Conservation (phyloP, 305 asterid species). For the Rubia peregrina region DNA sequence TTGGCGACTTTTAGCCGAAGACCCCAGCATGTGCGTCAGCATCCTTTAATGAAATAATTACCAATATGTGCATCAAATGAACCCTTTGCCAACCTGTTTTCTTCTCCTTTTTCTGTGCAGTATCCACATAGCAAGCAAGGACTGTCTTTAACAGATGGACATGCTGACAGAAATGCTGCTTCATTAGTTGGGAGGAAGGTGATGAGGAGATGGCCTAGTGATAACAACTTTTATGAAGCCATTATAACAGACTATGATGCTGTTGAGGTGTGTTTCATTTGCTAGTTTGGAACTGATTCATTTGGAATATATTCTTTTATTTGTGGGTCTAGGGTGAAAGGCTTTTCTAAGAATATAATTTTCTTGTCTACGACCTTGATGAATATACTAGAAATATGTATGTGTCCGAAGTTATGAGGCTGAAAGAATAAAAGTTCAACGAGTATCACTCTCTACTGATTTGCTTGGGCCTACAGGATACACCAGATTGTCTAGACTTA, state of each 20-base stretch:
- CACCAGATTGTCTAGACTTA: not conserved
- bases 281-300: not conserved
- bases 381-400: not conserved
- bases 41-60: conserved; percentile 10
- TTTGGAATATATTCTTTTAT: conserved; percentile 5
- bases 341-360: not conserved
- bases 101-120: conserved; percentile 42
- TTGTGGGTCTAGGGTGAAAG: not conserved
- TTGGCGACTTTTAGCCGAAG: conserved; percentile 57
- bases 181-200: conserved; percentile 77
- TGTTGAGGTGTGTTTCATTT: conserved; percentile 48
- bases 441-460: not conserved
- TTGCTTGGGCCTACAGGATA: not conserved
- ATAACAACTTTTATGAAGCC: conserved; percentile 92
- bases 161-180: conserved; percentile 44
- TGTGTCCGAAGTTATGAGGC: not conserved
- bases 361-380: conserved; percentile 1
- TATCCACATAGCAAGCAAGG: conserved; percentile 46
- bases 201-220: conserved; percentile 93
- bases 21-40: conserved; percentile 50
- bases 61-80: not conserved
- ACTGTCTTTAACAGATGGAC: conserved; percentile 35
- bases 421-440: not conserved
- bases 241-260: conserved; percentile 65
- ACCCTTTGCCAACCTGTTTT: conserved; percentile 26